Evolutionary conservation across 2,329 filamentous ascomycete species (phyloP).

Genomic region (Fusarium cyanostomum): DNA sequence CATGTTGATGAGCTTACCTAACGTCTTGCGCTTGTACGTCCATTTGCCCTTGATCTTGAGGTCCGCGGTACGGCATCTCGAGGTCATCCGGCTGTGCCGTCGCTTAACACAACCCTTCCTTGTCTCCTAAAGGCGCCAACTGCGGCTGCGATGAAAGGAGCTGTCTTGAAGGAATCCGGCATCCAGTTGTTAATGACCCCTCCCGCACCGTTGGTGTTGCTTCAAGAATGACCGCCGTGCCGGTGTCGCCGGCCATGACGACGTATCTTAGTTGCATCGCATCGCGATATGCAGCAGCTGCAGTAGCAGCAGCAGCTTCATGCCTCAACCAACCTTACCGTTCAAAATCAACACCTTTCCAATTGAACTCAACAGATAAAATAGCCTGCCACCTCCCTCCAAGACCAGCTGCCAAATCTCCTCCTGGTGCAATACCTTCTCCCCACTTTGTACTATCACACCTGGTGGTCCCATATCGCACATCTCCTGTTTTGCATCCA

Average conservation of each 20-base stretch:
- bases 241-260: constrained; percentile 10
- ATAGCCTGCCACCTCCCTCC: no score
- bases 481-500: no score
- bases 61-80: constrained; percentile 5
- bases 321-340: no score
- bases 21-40: constrained; percentile 1
- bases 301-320: no score
- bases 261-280: constrained; percentile 3
- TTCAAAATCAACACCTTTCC: no score
- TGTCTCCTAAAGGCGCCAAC: constrained; percentile 2
- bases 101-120: constrained; percentile 7
- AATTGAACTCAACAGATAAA: no score
- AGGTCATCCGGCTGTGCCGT: neutral
- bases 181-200: constrained; percentile 14
- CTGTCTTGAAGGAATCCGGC: neutral
- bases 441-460: no score
- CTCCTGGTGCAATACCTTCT: no score
- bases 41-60: constrained; percentile 16
- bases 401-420: no score
- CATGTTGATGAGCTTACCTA: constrained; percentile 6
- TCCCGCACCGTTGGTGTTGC: constrained; percentile 7
- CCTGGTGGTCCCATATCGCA: no score
- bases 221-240: neutral
- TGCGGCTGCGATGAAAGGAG: constrained; percentile 1
- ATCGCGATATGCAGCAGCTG: no score